Base-by-base conservation (phyloP, 1,284 basidiomycete species). In the Cutaneotrichosporon dermatis region DNA sequence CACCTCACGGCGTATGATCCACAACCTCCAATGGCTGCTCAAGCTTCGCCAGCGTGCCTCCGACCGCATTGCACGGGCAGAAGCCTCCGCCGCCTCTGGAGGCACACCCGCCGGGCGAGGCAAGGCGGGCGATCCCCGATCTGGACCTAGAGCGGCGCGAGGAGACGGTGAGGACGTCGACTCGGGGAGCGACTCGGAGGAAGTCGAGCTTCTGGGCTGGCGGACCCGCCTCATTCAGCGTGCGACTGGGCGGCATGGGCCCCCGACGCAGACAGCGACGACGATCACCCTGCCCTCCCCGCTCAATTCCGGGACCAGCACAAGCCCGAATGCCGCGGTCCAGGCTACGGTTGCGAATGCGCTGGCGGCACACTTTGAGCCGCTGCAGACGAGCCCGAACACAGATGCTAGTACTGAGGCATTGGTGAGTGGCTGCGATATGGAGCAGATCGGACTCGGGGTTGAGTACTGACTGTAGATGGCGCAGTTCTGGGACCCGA, bases 211-310 rank as follows among this genome's bases (percentile, higher is more conserved):
- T 4, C 46, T 71, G 3, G 70, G 70, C 10, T 68, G 67, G 65
- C 61, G 61, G 39, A 71, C 70, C 2, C 48, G 69, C 25, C 60
- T 71, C 8, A 66, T 71, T 37, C 53, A 65, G 49, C 51, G 65
- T 4, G 59, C 60, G 4, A 36, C 56, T 51, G 39, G 35, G 59
- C 25, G 25, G 13, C 11, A 36, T 25, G 25, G 25, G 25, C 25
- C 54, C 1, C 44, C 44, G 5, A 33, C 13, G 4, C 57, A 57
- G 16, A 46, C 35, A 0, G 65, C 63, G 9, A 62, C 51, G 37
- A 67, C 64, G 1, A 63, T 49, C 7, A 39, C 57, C 25, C 13
- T 46, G 46, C 37, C 46, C 25, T 66, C 66, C n/a, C 66, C 57
- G 41, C 39, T 25, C 3, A 25, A 41, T n/a, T 44, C 48, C 4